Evolutionary conservation across 176 grass and related monocot genomes (phyloP), one percentile per base, ranked within the genome.

Genomic region (Oryza longistaminata): DNA sequence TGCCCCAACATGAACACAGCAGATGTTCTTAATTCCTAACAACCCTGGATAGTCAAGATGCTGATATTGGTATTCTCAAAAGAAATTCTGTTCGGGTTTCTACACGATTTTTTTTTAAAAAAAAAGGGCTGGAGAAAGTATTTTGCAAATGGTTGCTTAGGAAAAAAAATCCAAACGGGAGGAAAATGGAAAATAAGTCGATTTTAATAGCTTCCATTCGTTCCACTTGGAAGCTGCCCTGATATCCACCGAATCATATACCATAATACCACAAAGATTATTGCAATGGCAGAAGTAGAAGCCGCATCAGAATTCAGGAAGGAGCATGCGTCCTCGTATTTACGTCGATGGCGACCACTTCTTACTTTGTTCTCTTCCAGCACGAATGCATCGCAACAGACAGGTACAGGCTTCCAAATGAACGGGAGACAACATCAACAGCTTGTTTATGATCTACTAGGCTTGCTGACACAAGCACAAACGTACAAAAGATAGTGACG

Each of bases 211-310:
- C 34, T 78, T 77, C 53, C n/a, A 22, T 64, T 66, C 71, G 74
- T 78, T 83, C 5, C 37, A 31, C 61, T 46, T 86, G 64, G 58
- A 49, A 67, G 73, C 15, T 22, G 11, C 40, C 72, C 49, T 77
- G 21, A 70, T 68, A 7, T 77, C 84, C 26, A 40, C 19, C 16
- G 40, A 66, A 77, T 52, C 35, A 71, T 11, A 52, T 25, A 33
- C 24, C 88, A 50, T 31, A 64, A 64, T 25, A 33, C 24, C 88
- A 50, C 31, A 64, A 64, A 50, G 55, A 71, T 67, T 3, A 21
- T 19, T 24, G 19, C 64, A 75, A 70, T 34, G 34, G 55, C 55
- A 22, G 58, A 24, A 73, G 34, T 35, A 35, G 58, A 24, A 73
- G 53, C 62, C 39, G 37, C 3, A 40, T 13, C 19, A 29, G n/a